phyloP scores from a whole-genome alignment of 1,284 basidiomycete genomes.

The Trametes hirsuta region DNA sequence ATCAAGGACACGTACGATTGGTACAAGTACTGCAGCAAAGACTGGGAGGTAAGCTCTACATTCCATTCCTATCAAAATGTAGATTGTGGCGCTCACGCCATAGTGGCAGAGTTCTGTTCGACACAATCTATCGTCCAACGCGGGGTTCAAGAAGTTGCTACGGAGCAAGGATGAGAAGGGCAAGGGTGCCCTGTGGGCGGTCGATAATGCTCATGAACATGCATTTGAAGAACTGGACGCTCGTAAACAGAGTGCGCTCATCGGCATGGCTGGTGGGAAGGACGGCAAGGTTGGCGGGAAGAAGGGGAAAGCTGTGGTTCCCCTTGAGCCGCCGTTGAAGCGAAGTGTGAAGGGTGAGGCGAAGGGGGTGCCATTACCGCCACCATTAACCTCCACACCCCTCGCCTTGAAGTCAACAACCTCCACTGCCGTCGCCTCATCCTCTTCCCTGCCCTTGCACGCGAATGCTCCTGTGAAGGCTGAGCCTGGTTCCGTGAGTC shows the following conservation, averaged over 20 bases:
- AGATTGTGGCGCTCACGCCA: conserved; percentile 13
- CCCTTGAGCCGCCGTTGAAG: conserved; percentile 64
- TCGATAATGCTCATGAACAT: conserved; percentile 75
- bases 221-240: conserved; percentile 70
- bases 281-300: conserved; percentile 43
- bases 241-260: conserved; percentile 46
- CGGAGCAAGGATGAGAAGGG: conserved; percentile 84
- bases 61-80: conserved; percentile 9
- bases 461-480: conserved; percentile 24
- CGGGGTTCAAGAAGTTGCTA: conserved; percentile 86
- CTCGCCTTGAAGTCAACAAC: conserved; percentile 40
- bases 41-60: conserved; percentile 74
- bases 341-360: conserved; percentile 64
- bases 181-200: conserved; percentile 89
- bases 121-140: conserved; percentile 88
- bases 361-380: conserved; percentile 59
- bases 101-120: conserved; percentile 81
- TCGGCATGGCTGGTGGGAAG: conserved; percentile 38
- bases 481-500: conserved; percentile 23
- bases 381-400: conserved; percentile 66
- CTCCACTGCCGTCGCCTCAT: conserved; percentile 21
- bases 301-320: conserved; percentile 52
- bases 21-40: conserved; percentile 74
- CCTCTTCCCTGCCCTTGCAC: conserved; percentile 11
- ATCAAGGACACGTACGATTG: conserved; percentile 88